Evolutionary conservation across 129 eudicot species (phyloP), one percentile per base, ranked within the genome.

Genomic region (Flaveria robusta): DNA sequence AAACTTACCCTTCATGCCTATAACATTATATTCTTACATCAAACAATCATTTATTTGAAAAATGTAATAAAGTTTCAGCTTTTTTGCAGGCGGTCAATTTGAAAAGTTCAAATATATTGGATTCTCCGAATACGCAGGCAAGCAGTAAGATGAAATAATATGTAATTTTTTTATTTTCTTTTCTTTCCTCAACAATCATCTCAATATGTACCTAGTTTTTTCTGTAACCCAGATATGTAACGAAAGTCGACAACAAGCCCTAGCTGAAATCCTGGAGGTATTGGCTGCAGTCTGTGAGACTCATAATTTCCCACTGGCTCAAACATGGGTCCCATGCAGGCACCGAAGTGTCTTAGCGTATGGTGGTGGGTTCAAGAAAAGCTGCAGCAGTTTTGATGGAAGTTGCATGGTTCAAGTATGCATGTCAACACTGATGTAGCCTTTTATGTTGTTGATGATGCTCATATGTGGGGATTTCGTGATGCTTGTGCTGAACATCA

Each of bases 351-450:
- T 93, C 59, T 89, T 93, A 60, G 91, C 98, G 24, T 72, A 89
- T 51, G 98, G 97, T 22, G 98, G 98, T 5, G 98, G 98, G 45
- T 81, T 90, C 51, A 87, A 80, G 84, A 90, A 93, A 73, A 85
- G 87, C 75, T 91, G 98, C 87, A 90, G 96, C 76, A 93, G 98
- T 81, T 83, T 93, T 56, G 98, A 93, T 64, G 98, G 98, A 79
- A 90, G 96, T 70, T 93, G 98, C 79, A 91, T 87, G 96, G 98
- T 88, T 26, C 96, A 84, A 82, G 90, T 93, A 56, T 93, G 98
- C 74, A 90, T 93, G 98, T 93, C 98, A 23, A 93, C 98, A 72
- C 97, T 4, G 98, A 93, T 79, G 93, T 87, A 39, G 96, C 98
- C 8, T 87, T 84, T 76, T 91, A 94, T 51, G 85, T 91, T 29